Percentiles rank a stretch among this genome's conserved stretches.
phyloP scores from a whole-genome alignment of 768 basidiomycete species.

The Amanita molliuscula region DNA sequence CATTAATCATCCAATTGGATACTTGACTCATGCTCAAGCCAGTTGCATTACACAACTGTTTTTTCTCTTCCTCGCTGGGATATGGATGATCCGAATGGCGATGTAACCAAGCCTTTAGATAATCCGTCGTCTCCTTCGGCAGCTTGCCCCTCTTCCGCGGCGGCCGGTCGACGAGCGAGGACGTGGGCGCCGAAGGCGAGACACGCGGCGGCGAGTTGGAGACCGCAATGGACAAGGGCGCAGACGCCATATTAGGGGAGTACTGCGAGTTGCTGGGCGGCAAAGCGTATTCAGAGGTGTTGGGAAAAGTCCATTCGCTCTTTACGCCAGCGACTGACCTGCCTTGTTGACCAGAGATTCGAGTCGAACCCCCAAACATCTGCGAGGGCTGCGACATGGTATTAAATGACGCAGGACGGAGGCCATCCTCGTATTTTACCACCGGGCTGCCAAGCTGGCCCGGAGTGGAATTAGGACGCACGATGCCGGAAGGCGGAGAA shows the following conservation, averaged over 20 bases:
- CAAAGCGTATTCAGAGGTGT: constrained; percentile 43
- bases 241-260: constrained; percentile 35
- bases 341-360: constrained; percentile 62
- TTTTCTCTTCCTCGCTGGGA: constrained; percentile 85
- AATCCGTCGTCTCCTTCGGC: constrained; percentile 86
- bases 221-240: constrained; percentile 30
- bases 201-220: constrained; percentile 44
- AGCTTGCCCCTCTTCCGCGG: constrained; percentile 80
- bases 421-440: constrained; percentile 61
- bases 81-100: constrained; percentile 86
- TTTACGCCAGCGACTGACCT: constrained; percentile 47
- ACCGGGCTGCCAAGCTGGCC: constrained; percentile 42
- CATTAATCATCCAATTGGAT: constrained; percentile 93
- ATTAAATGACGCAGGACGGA: constrained; percentile 62
- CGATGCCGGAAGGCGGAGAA: constrained; percentile 41
- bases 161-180: constrained; percentile 64
- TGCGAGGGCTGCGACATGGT: constrained; percentile 42
- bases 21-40: constrained; percentile 85
- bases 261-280: constrained; percentile 28
- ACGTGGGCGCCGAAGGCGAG: constrained; percentile 38
- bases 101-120: constrained; percentile 81
- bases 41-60: constrained; percentile 77
- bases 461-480: constrained; percentile 60
- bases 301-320: constrained; percentile 63
- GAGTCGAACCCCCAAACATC: constrained; percentile 57